These are phyloP conservation scores for Penicillium sp. DNA, from an alignment of 2,329 filamentous ascomycete species.

Conservation along the genomic window DNA sequence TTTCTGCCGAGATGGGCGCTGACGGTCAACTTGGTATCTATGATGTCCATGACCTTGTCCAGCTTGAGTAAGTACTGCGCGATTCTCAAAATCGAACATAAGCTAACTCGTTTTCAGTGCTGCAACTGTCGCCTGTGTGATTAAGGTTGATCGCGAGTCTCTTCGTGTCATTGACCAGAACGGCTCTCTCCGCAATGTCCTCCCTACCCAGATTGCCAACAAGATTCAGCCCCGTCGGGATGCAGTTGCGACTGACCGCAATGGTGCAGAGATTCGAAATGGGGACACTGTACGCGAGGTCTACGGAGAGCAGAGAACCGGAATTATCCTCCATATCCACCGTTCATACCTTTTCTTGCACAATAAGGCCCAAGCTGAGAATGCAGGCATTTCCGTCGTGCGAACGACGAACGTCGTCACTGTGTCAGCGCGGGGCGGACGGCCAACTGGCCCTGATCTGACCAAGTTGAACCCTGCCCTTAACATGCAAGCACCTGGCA, in stretches of 20 bases:
- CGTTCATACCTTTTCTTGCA: conserved; percentile 88
- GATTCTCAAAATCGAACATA: background rate
- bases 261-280: conserved; percentile 83
- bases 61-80: conserved; percentile 63
- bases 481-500: conserved; percentile 59
- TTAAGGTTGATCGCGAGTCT: conserved; percentile 92
- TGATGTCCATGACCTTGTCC: conserved; percentile 86
- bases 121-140: conserved; percentile 84
- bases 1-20: conserved; percentile 86
- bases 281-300: conserved; percentile 92
- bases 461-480: conserved; percentile 88
- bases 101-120: conserved; percentile 47
- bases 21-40: conserved; percentile 79
- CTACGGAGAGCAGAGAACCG: conserved; percentile 75
- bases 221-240: conserved; percentile 76
- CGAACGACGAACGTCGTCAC: conserved; percentile 81
- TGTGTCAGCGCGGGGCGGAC: conserved; percentile 87
- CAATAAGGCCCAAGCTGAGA: conserved; percentile 76
- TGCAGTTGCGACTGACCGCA: conserved; percentile 85
- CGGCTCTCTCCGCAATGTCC: conserved; percentile 70
- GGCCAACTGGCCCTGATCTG: conserved; percentile 70
- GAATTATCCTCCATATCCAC: conserved; percentile 89
- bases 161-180: conserved; percentile 87
- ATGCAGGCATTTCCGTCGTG: conserved; percentile 83
- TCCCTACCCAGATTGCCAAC: conserved; percentile 88